Evolutionary conservation across 1,139 yeast species (phyloP), one percentile per base, ranked within the genome.

Genomic region (Pichia sp.): DNA sequence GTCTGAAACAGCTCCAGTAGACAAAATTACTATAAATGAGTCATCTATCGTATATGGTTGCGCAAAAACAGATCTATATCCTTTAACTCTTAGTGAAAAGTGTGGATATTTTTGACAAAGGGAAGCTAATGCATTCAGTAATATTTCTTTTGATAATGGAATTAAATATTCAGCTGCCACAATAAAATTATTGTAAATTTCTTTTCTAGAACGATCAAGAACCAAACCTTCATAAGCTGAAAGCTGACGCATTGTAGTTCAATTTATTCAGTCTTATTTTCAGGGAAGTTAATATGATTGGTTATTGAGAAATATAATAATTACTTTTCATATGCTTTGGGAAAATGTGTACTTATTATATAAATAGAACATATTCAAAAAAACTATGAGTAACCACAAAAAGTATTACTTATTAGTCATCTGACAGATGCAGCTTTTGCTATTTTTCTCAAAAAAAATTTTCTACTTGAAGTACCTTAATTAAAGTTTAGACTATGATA

Each of bases 81-180:
- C 34, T 25, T 27, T 23, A 20, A 24, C 23, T 35, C 27, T 33
- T 7, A 33, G 36, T 24, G 36, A 33, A 12, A 33, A 24, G 4
- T 33, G 36, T 33, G 50, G 47, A 32, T 38, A 41, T 9, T 30
- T 16, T 3, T 25, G 16, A 22, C 45, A 40, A 4, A 47, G 26
- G 11, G 11, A 22, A 6, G 41, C 16, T 16, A 47, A 10, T 1
- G 37, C 20, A 4, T 32, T 16, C 2, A 34, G 25, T 8, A 47
- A 27, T 8, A 16, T 6, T 2, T 38, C 42, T 8, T 10, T 32
- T 3, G 37, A 4, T 4, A 41, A 29, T 28, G 30, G 24, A 9
- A 30, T 11, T 2, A 16, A 31, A 22, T 41, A 45, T 8, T 27
- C 29, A 24, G 42, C 48, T 10, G 40, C 48, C 20, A 45, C 40